Evolutionary conservation across 306 rosid species (phyloP), one percentile per base, ranked within the genome.

Genomic region (Fagus sylvatica): DNA sequence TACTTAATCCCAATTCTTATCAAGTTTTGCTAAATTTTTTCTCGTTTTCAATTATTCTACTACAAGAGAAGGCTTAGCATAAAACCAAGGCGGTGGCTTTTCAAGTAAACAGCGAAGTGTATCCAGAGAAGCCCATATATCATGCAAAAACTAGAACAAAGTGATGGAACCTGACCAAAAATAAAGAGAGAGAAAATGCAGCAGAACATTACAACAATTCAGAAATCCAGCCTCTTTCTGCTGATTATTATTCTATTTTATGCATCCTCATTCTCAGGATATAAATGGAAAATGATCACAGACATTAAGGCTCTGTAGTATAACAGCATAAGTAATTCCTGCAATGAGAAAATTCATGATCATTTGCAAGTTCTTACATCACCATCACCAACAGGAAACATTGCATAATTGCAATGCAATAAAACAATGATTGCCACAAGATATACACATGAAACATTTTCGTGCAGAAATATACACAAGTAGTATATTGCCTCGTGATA

Each of bases 401-500:
- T 66, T 62, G 84, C 66, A 53, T 11, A 53, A 80, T 66, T 53
- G 70, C 78, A 53, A 72, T 74, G 85, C 78, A 65, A 82, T 76
- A 70, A 81, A 73, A 66, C 69, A 86, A 84, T 69, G 87, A 76
- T 79, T 74, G 76, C 85, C 70, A 68, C 81, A 78, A 78, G 86
- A 92, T 92, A 80, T 91, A 87, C 90, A 87, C 71, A 89, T 78
- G 85, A 89, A 83, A 82, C 76, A 87, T 83, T 88, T 82, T 78
- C 86, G 57, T 86, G 88, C 80, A 82, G 78, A 84, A 17, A 87
- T 89, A 85, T 86, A 94, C 92, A 92, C 87, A 79, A 76, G 89
- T 73, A 86, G 85, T 82, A 89, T 82, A 81, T 80, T 80, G 88
- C 89, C 88, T 84, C 69, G 74, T 72, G 89, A 88, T 76, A 77